Base-by-base conservation (phyloP, 2,329 filamentous ascomycete species). In the Epichloe coenophiala region DNA sequence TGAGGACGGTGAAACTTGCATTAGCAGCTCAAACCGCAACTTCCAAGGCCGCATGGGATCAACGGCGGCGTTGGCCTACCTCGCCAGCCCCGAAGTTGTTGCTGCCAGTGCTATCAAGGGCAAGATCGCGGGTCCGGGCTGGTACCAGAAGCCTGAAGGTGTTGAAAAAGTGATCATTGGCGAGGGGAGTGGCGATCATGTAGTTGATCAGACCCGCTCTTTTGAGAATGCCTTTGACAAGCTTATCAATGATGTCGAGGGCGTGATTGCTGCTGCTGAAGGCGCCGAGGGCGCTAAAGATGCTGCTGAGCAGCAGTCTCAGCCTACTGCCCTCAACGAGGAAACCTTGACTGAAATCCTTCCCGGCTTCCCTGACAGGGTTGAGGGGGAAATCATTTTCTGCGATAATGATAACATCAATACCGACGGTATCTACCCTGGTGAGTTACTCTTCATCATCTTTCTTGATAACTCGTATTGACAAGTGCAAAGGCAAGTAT, bases 1-100 rank as follows among this genome's bases (percentile, higher is more conserved):
- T 1, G 83, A 96, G 64, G 76, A 79, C 2, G 88, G 86, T n/a
- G 89, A 96, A 68, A 81, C 89, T 9, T 89, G 89, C 21, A 90
- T 96, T 58, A 83, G 76, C 54, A 87, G 88, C 0, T 82, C 76
- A 48, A 96, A 96, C 71, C 76, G 90, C 11, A 95, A 95, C 66
- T 96, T 90, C 73, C 89, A 90, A 67, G 90, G 89, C 3, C 0
- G 49, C 9, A 33, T 50, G 27, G 53, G 1, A 38, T 48, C 39
- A 27, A 37, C 50, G 11, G 45, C 49, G 5, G 86, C 88, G 0
- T 82, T 88, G 60, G 88, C 88, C 0, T 96, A 95, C 63, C 5
- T 48, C 3, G 46, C 46, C 3, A 91, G 85, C 57, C 90, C 93
- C 1, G 90, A 96, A 61, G 83, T 95, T 2, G 91, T 97, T 1